A percentile compares a stretch with the other conserved stretches of the same genome.
phyloP scores from a whole-genome alignment of 1,139 yeast genomes.

The Pichia sp. region DNA sequence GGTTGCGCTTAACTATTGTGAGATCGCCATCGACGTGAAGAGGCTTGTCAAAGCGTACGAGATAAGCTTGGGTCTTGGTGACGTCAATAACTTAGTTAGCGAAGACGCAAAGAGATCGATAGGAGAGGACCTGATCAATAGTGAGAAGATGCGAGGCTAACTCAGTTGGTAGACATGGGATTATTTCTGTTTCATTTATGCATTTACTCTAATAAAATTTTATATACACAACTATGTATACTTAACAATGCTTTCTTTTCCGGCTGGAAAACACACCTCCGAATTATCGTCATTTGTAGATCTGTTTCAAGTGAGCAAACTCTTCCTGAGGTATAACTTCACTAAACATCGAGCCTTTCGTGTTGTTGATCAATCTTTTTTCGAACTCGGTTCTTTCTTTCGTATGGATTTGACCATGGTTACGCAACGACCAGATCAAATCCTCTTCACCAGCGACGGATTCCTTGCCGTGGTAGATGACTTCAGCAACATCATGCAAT shows the following conservation, averaged over 20 bases:
- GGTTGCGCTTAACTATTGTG: constrained; percentile 73
- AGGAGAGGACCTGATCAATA: constrained; percentile 69
- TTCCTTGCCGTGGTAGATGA: constrained; percentile 40
- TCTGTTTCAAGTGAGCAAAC: constrained; percentile 37
- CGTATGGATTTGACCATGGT: constrained; percentile 40
- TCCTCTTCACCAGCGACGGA: constrained; percentile 60
- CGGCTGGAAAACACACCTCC: neutral
- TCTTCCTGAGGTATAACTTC: constrained; percentile 49
- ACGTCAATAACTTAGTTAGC: constrained; percentile 70
- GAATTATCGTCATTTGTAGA: constrained; percentile 31
- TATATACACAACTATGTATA: neutral
- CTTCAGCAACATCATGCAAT: constrained; percentile 67
- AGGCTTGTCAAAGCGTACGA: constrained; percentile 81
- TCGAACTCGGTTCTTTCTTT: constrained; percentile 40
- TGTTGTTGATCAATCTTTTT: constrained; percentile 36
- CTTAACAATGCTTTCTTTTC: neutral
- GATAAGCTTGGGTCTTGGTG: constrained; percentile 74
- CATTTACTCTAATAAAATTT: neutral
- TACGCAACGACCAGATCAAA: constrained; percentile 51
- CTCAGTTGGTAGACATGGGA: neutral
- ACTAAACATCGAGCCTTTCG: constrained; percentile 42
- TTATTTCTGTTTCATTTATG: neutral
- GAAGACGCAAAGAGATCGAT: constrained; percentile 69
- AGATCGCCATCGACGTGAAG: constrained; percentile 80
- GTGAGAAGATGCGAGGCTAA: constrained; percentile 67